These are phyloP conservation scores for Conticribra weissflogii DNA, from an alignment of 108 stramenopile species.

Conservation along the genomic window DNA sequence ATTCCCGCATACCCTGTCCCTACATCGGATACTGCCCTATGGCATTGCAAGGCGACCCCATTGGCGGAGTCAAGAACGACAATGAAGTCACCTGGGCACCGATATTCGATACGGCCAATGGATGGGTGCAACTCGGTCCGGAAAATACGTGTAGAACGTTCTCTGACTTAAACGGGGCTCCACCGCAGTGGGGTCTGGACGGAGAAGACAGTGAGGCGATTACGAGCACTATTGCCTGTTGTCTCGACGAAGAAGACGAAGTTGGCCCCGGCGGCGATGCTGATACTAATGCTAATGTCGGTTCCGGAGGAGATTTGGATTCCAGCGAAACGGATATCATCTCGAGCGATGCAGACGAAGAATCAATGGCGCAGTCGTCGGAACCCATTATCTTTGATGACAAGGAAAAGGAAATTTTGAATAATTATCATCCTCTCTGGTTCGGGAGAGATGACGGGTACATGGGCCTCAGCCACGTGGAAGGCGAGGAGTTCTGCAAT, in stretches of 20 bases:
- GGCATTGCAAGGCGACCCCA: constrained; percentile 1
- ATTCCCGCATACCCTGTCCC: constrained; percentile 9
- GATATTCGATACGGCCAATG: constrained; percentile 9
- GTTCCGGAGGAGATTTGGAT: not conserved
- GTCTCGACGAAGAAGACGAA: constrained; percentile 8
- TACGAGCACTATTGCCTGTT: constrained; percentile 26
- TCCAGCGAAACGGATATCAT: no score
- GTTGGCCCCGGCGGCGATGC: not conserved
- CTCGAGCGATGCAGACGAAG: no score
- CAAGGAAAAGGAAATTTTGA: constrained; percentile 2
- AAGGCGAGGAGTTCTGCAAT: constrained; percentile 21
- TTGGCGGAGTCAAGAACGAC: constrained; percentile 1
- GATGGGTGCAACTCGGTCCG: constrained; percentile 17
- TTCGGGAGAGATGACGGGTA: constrained; percentile 22
- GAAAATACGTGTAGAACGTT: constrained; percentile 15
- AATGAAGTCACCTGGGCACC: constrained; percentile 7
- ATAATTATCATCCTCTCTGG: constrained; percentile 21
- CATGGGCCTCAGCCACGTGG: not conserved
- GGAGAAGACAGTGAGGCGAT: constrained; percentile 30
- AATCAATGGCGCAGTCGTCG: no score
- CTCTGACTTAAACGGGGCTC: not conserved
- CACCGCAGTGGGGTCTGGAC: constrained; percentile 25
- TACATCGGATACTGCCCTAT: constrained; percentile 33
- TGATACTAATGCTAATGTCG: not conserved
- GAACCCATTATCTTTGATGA: no score